These are phyloP conservation scores for Babesia sp. DNA, from an alignment of 169 alveolate species.

Conservation along the genomic window DNA sequence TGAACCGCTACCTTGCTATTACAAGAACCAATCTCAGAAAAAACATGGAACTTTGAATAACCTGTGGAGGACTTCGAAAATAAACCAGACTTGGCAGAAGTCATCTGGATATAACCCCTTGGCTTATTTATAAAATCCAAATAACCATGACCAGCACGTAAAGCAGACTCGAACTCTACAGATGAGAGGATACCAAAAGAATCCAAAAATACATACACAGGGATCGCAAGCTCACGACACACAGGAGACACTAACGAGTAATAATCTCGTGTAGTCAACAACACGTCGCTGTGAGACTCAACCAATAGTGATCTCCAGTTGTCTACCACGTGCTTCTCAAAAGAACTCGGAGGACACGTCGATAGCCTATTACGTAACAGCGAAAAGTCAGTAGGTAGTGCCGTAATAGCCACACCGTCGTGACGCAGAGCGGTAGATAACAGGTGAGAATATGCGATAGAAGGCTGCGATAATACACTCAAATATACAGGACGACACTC, in stretches of 20 bases:
- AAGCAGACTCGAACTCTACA: slow-evolving; percentile 1
- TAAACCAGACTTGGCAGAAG: neutral
- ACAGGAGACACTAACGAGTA: slow-evolving; percentile 10
- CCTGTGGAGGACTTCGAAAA: neutral
- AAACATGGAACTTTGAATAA: slow-evolving; percentile 5
- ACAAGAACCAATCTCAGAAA: slow-evolving; percentile 26
- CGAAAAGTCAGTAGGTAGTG: slow-evolving; percentile 14
- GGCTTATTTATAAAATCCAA: neutral
- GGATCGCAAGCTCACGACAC: slow-evolving; percentile 26
- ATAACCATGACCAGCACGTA: slow-evolving; percentile 36
- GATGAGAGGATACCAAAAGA: neutral
- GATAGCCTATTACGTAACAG: slow-evolving; percentile 7
- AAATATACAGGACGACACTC: neutral
- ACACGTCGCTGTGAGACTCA: slow-evolving; percentile 16
- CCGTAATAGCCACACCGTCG: neutral
- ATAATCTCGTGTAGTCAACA: slow-evolving; percentile 26
- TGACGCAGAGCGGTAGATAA: neutral
- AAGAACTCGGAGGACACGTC: neutral
- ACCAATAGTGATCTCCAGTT: slow-evolving; percentile 32
- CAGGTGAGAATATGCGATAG: neutral
- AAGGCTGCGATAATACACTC: slow-evolving; percentile 19
- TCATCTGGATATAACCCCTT: neutral
- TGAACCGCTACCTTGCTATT: slow-evolving; percentile 33
- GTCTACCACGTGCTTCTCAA: slow-evolving; percentile 28
- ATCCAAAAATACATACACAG: slow-evolving; percentile 3